Conservation (phyloP, 352 stramenopile species). For the Globisporangium ultimum region DNA sequence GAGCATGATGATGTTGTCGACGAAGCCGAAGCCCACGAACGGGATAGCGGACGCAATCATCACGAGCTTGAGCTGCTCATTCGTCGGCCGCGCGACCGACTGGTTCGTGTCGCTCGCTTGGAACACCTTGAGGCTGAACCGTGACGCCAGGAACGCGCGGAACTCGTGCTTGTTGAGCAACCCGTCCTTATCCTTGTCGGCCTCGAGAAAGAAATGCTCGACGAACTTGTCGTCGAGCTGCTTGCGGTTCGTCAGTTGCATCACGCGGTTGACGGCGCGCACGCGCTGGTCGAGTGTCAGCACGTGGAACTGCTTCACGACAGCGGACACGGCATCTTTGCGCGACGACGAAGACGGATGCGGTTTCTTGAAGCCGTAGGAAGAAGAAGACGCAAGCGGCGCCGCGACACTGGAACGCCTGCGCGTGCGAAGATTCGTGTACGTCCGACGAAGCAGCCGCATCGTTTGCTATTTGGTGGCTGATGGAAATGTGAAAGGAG, state of each 20-base stretch:
- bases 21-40: constrained; percentile 82
- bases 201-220: constrained; percentile 60
- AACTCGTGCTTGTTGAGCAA: constrained; percentile 67
- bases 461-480: constrained; percentile 3
- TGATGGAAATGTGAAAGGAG: background rate
- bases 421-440: constrained; percentile 13
- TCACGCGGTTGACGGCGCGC: constrained; percentile 44
- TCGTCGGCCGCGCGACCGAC: constrained; percentile 38
- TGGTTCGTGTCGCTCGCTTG: constrained; percentile 30
- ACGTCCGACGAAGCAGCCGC: constrained; percentile 16
- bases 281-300: constrained; percentile 57
- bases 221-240: constrained; percentile 43
- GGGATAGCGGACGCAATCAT: constrained; percentile 78
- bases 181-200: constrained; percentile 67
- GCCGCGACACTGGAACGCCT: constrained; percentile 4
- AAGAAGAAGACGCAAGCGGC: background rate
- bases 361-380: constrained; percentile 14
- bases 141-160: constrained; percentile 55
- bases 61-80: constrained; percentile 68
- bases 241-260: constrained; percentile 28
- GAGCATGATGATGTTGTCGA: constrained; percentile 87
- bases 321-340: constrained; percentile 28
- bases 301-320: constrained; percentile 61
- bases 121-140: constrained; percentile 58
- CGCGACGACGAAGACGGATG: constrained; percentile 2